Evolutionary conservation across 169 alveolate species (phyloP), one percentile per base, ranked within the genome.

Genomic region (Eimeria zaria): DNA sequence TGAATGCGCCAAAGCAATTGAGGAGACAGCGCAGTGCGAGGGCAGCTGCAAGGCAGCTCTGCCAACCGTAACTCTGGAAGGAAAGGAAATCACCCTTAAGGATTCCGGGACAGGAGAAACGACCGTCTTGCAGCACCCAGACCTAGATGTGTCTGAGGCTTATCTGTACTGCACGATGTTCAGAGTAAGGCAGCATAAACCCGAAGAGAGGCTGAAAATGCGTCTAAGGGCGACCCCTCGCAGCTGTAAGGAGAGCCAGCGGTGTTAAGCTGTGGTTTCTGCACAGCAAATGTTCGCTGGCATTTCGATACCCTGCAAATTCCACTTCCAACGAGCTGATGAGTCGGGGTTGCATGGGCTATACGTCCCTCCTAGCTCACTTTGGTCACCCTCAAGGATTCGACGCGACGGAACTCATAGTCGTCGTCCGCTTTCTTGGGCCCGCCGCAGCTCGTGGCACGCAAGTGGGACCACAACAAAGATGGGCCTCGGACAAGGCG

Each of bases 1-100:
- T 60, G 94, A 93, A 80, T 93, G 96, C 89, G 94, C 85, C n/a
- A 76, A 53, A 39, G 96, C 89, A 18, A 84, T 80, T 30, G 74
- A 74, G 9, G 69, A 81, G n/a, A 64, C 92, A 7, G 71, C 93
- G 27, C 96, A 93, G 89, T 93, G 96, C 74, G 74, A 51, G 46
- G 30, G 80, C 71, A 71, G 46, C 73, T 93, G 96, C 89, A 83
- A 69, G 89, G 88, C 67, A 55, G 14, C 41, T 30, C 89, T 93
- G 76, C 96, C 96, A 0, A 30, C 78, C 36, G 89, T 69, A 44
- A 18, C 44, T 11, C 80, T 93, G 69, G 83, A 64, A 24, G 64
- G 83, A 87, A n/a, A 87, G 33, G 48, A 44, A 27, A 87, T 87
- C 3, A 33, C 46, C 18, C 67, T 87, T 18, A 41, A 39, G 9